Evolutionary conservation across 371 early-diverging fungal species (phyloP).

Genomic region (Rhizopus sp.): DNA sequence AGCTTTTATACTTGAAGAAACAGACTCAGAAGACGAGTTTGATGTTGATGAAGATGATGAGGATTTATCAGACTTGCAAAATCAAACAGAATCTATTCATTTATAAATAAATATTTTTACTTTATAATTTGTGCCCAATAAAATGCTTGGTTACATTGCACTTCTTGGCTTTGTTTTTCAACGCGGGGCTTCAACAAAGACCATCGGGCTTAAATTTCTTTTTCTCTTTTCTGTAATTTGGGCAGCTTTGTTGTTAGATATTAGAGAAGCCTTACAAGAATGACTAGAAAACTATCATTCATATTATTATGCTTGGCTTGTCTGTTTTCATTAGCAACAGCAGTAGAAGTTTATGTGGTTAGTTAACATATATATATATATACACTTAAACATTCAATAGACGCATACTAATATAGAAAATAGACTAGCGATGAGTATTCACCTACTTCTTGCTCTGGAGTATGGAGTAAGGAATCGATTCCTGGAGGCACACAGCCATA

Average conservation of each 20-base stretch:
- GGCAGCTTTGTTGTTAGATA: background rate
- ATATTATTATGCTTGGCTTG: background rate
- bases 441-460: slow-evolving; percentile 52
- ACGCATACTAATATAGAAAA: background rate
- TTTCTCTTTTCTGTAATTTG: background rate
- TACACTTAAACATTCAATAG: background rate
- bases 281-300: background rate
- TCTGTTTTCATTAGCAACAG: background rate
- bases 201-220: background rate
- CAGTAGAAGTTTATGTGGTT: slow-evolving; percentile 4
- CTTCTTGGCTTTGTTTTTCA: background rate
- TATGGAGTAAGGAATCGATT: slow-evolving; percentile 49
- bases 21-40: slow-evolving; percentile 1
- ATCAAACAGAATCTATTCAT: too few relatives aligned
- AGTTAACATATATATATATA: background rate
- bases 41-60: slow-evolving; percentile 1
- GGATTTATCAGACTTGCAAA: too few relatives aligned
- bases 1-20: background rate
- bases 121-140: too few relatives aligned
- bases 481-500: slow-evolving; percentile 48
- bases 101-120: too few relatives aligned
- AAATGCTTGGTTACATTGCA: too few relatives aligned
- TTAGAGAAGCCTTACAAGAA: background rate
- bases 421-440: slow-evolving; percentile 48
- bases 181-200: slow-evolving; percentile 2